A percentile compares a stretch with the other conserved stretches of the same genome.
Conservation (phyloP, 495 filamentous ascomycete genomes). For the Choiromyces venosus region DNA sequence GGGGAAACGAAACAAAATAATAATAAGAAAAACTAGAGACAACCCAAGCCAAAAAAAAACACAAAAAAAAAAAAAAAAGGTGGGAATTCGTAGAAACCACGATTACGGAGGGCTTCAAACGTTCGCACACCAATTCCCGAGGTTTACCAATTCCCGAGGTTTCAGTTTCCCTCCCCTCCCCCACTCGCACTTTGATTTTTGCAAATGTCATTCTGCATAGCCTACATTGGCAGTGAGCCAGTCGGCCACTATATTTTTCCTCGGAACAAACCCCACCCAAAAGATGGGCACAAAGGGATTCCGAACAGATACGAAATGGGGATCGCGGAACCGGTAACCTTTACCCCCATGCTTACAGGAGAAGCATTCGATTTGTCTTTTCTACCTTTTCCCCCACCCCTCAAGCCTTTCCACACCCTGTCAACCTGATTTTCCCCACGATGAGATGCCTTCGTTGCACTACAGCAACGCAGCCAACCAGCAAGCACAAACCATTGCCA, state of each 20-base stretch:
- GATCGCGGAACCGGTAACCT: conserved; percentile 18
- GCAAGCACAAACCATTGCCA: not conserved
- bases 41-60: not conserved
- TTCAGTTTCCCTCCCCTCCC: not conserved
- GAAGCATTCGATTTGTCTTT: conserved; percentile 27
- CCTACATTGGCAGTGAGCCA: too few species aligned
- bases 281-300: conserved; percentile 1
- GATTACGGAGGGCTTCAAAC: not conserved
- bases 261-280: conserved; percentile 10
- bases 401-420: conserved; percentile 12
- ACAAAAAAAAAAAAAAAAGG: not conserved
- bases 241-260: conserved; percentile 13
- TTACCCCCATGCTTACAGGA: conserved; percentile 25
- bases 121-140: not conserved
- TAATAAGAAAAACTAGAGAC: not conserved
- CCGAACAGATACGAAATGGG: conserved; percentile 12
- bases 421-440: conserved; percentile 6
- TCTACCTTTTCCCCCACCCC: conserved; percentile 1
- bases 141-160: not conserved
- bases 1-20: not conserved
- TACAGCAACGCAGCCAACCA: not conserved
- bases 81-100: not conserved
- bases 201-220: not conserved
- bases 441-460: conserved; percentile 20
- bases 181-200: not conserved